These are phyloP conservation scores for Geotrichum carabidarum DNA, from an alignment of 1,139 yeast species.

Conservation along the genomic window DNA sequence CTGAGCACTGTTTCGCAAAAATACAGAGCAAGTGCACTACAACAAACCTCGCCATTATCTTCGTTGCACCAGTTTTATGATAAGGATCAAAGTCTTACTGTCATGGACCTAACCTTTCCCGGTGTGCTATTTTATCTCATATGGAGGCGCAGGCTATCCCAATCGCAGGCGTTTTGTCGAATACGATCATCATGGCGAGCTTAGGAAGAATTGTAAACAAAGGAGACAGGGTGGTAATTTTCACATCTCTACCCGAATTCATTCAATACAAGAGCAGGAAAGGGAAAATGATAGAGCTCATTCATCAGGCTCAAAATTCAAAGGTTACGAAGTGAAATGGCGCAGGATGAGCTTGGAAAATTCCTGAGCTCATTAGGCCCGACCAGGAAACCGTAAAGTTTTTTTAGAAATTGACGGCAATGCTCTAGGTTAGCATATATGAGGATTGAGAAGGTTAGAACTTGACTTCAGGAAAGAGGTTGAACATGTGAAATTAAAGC, in stretches of 20 bases:
- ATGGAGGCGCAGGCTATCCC: constrained; percentile 6
- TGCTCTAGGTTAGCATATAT: neutral
- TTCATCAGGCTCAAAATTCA: neutral
- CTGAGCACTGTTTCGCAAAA: neutral
- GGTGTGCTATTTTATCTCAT: constrained; percentile 1
- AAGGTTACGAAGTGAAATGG: neutral
- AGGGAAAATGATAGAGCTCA: neutral
- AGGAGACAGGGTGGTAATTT: neutral
- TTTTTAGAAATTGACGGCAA: neutral
- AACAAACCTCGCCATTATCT: neutral
- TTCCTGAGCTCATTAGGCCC: neutral
- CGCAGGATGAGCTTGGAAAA: neutral
- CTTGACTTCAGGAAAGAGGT: neutral
- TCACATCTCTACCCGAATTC: neutral
- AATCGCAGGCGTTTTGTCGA: neutral
- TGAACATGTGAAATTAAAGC: neutral
- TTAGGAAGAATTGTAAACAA: neutral
- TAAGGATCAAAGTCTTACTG: neutral
- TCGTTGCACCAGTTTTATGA: neutral
- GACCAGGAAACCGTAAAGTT: neutral
- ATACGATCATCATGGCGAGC: neutral
- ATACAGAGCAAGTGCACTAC: neutral
- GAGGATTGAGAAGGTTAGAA: neutral
- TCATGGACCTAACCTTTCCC: neutral
- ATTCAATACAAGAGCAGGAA: neutral